phyloP scores from a whole-genome alignment of 306 rosid species.

The Dalbergia cochinchinensis region DNA sequence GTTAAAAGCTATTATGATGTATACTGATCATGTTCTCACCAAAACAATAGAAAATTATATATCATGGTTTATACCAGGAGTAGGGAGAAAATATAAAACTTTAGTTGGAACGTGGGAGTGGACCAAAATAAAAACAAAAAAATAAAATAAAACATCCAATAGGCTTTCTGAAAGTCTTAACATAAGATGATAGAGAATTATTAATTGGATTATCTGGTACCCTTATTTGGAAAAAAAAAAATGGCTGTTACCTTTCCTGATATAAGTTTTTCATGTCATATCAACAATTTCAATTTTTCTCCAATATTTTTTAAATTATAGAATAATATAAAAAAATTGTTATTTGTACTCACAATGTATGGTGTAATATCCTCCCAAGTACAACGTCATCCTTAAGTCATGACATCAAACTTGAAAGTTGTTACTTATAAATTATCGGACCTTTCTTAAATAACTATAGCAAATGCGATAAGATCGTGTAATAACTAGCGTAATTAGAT shows the following conservation, averaged over 20 bases:
- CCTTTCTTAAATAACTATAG: too few species aligned
- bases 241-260: background rate
- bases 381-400: too few species aligned
- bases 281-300: conserved; percentile 15
- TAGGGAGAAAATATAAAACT: background rate
- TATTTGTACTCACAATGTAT: too few species aligned
- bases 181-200: background rate
- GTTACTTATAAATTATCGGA: too few species aligned
- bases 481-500: too few species aligned
- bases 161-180: background rate
- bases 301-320: background rate
- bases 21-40: background rate
- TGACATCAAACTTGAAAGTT: too few species aligned
- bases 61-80: background rate
- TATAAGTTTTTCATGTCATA: background rate
- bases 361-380: too few species aligned
- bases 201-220: background rate
- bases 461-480: too few species aligned
- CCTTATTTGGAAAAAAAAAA: background rate
- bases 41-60: background rate
- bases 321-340: too few species aligned
- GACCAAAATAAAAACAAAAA: background rate
- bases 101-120: conserved; percentile 14
- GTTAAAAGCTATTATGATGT: conserved; percentile 1
- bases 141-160: background rate